Conservation (phyloP, 1,139 yeast species). For the Citeromyces hawaiiensis region DNA sequence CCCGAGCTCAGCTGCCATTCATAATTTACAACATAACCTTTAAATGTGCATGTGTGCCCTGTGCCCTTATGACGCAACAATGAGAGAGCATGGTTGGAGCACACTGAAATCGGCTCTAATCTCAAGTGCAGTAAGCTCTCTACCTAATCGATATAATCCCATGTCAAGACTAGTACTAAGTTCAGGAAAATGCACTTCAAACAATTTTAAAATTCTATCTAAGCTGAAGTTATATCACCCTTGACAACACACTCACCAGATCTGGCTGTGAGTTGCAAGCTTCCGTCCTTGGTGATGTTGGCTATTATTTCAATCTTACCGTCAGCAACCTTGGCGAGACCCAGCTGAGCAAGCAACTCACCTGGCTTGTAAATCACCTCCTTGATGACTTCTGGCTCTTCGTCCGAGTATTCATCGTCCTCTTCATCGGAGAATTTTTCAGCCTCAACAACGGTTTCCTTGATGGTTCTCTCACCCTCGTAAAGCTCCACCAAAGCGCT, state of each 20-base stretch:
- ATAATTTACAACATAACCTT: too few species aligned
- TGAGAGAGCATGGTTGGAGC: too few species aligned
- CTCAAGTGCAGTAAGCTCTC: too few species aligned
- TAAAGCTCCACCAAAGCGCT: slow-evolving; percentile 58
- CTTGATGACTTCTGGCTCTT: slow-evolving; percentile 28
- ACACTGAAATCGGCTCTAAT: too few species aligned
- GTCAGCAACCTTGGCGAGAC: slow-evolving; percentile 60
- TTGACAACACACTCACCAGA: slow-evolving; percentile 45
- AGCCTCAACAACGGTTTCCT: slow-evolving; percentile 66
- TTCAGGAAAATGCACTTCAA: too few species aligned
- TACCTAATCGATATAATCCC: too few species aligned
- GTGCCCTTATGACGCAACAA: too few species aligned
- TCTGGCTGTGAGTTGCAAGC: slow-evolving; percentile 73
- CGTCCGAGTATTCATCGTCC: slow-evolving; percentile 38
- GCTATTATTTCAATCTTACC: slow-evolving; percentile 64
- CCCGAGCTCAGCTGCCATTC: too few species aligned
- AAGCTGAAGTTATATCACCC: slow-evolving; percentile 24
- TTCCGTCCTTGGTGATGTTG: slow-evolving; percentile 77
- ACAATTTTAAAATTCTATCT: background rate
- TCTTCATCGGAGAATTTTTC: slow-evolving; percentile 32
- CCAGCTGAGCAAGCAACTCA: slow-evolving; percentile 65
- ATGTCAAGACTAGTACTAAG: too few species aligned
- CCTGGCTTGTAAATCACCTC: slow-evolving; percentile 66
- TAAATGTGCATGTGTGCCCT: too few species aligned
- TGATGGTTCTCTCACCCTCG: slow-evolving; percentile 75